Conservation (phyloP, 2,329 filamentous ascomycete species). For the Cercospora sesami region DNA sequence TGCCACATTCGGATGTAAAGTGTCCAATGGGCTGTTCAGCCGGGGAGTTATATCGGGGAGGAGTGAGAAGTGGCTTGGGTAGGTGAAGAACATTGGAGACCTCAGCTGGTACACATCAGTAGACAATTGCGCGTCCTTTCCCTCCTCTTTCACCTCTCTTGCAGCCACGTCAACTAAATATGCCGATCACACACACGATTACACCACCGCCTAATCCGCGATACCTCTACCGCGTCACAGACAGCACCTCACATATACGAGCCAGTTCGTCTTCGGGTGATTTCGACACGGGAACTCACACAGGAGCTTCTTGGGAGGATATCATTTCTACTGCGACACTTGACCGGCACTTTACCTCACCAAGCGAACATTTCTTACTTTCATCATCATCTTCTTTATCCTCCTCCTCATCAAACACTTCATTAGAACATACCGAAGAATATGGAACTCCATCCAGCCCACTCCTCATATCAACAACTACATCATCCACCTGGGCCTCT, state of each 20-base stretch:
- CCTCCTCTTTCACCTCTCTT: neutral
- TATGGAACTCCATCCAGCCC: neutral
- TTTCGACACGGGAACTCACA: constrained; percentile 20
- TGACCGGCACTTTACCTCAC: constrained; percentile 13
- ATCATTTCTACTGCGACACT: constrained; percentile 15
- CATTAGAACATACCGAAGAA: neutral
- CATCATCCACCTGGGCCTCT: constrained; percentile 4
- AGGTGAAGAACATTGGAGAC: neutral
- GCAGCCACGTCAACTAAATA: neutral
- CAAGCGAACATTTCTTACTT: neutral
- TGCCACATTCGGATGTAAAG: neutral
- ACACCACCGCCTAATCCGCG: constrained; percentile 13
- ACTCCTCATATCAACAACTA: constrained; percentile 8
- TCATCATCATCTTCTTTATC: neutral
- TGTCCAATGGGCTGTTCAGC: neutral
- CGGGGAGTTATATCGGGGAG: neutral
- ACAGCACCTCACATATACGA: constrained; percentile 18
- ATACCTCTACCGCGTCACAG: constrained; percentile 22
- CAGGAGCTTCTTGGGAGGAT: constrained; percentile 17
- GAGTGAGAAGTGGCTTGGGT: neutral
- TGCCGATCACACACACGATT: constrained; percentile 2
- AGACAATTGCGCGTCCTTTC: neutral
- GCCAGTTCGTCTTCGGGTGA: constrained; percentile 8
- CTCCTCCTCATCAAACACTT: neutral
- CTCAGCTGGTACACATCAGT: neutral